These are phyloP conservation scores for Gymnopus androsaceus DNA, from an alignment of 1,284 basidiomycete genomes.

Conservation along the genomic window DNA sequence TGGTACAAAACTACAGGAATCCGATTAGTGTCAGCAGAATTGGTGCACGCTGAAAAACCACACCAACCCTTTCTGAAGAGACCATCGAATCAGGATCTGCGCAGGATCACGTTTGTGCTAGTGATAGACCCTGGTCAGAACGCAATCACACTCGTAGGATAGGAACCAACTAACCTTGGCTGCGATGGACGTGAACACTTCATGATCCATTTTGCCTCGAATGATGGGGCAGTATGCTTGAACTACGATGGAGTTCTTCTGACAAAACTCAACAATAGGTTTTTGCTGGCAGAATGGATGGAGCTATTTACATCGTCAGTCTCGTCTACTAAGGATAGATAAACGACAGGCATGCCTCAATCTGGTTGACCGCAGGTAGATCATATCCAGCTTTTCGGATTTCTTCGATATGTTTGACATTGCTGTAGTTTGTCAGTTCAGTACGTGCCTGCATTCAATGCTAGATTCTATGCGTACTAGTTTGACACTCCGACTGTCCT, in stretches of 20 bases:
- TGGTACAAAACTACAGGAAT: constrained; percentile 54
- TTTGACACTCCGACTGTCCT: constrained; percentile 78
- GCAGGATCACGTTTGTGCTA: constrained; percentile 59
- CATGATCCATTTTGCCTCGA: constrained; percentile 59
- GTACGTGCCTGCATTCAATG: neutral
- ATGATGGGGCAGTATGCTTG: constrained; percentile 81
- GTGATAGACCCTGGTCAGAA: neutral
- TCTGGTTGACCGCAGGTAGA: constrained; percentile 80
- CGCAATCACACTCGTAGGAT: neutral
- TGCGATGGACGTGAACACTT: constrained; percentile 53
- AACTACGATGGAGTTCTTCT: constrained; percentile 65
- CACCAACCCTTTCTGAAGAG: constrained; percentile 72
- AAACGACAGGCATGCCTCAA: constrained; percentile 56
- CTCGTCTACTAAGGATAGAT: neutral
- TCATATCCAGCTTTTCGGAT: constrained; percentile 62
- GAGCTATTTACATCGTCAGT: constrained; percentile 43
- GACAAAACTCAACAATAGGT: constrained; percentile 79
- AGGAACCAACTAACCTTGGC: constrained; percentile 54
- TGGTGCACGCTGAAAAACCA: neutral
- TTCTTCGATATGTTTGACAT: constrained; percentile 77
- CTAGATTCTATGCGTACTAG: constrained; percentile 48
- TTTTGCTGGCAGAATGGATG: constrained; percentile 85
- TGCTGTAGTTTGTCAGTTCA: constrained; percentile 40
- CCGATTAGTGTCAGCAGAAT: neutral
- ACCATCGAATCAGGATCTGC: constrained; percentile 83